Conservation (phyloP, 352 stramenopile species). For the Globisporangium cederbergense region DNA sequence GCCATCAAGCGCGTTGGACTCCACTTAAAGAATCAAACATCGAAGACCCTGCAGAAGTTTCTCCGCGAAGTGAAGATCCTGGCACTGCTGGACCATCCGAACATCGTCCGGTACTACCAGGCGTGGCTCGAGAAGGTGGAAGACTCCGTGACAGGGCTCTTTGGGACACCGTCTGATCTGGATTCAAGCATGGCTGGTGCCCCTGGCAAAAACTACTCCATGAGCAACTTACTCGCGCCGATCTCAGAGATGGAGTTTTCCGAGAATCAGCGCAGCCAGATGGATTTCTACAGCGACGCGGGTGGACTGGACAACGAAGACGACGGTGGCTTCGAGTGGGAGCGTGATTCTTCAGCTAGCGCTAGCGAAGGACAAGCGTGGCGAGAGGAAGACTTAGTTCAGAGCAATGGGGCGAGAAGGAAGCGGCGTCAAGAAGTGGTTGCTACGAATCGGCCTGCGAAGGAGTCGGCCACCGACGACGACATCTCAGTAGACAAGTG, state of each 20-base stretch:
- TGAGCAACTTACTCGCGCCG: slow-evolving; percentile 65
- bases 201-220: slow-evolving; percentile 56
- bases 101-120: slow-evolving; percentile 93
- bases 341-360: slow-evolving; percentile 49
- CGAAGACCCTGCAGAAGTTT: slow-evolving; percentile 91
- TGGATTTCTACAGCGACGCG: slow-evolving; percentile 45
- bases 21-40: slow-evolving; percentile 83
- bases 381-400: slow-evolving; percentile 61
- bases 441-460: slow-evolving; percentile 12
- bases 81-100: slow-evolving; percentile 88
- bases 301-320: slow-evolving; percentile 44
- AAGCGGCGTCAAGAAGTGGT: slow-evolving; percentile 8
- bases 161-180: slow-evolving; percentile 23
- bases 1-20: slow-evolving; percentile 91
- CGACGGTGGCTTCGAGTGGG: slow-evolving; percentile 77
- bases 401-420: slow-evolving; percentile 12
- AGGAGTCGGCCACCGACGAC: slow-evolving; percentile 25
- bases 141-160: slow-evolving; percentile 27
- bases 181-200: slow-evolving; percentile 31
- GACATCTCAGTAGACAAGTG: slow-evolving; percentile 57
- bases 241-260: slow-evolving; percentile 70
- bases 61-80: slow-evolving; percentile 93
- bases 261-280: slow-evolving; percentile 39
- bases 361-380: slow-evolving; percentile 35
- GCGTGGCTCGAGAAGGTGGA: slow-evolving; percentile 89